Percentiles rank a stretch among this genome's conserved stretches.
Conservation (phyloP, 1,139 yeast genomes). For the Lodderomyces parapsilosis region DNA sequence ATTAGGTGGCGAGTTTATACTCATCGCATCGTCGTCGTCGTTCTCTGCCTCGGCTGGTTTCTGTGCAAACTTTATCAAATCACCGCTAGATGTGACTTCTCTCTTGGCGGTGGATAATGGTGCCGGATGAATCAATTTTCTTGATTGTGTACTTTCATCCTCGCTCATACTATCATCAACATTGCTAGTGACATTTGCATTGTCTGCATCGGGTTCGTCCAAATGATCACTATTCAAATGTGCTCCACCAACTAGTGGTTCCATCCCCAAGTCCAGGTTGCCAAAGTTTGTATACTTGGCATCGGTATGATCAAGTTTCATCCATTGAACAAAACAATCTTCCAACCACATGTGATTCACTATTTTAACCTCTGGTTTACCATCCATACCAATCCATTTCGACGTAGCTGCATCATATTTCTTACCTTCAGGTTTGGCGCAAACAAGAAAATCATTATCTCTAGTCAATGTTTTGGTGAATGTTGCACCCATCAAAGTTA, state of each 20-base stretch:
- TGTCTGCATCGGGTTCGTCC: slow-evolving; percentile 12
- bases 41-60: not conserved
- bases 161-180: slow-evolving; percentile 40
- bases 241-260: slow-evolving; percentile 52
- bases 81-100: slow-evolving; percentile 1
- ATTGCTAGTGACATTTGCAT: slow-evolving; percentile 9
- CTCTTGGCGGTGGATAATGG: slow-evolving; percentile 1
- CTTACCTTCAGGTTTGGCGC: slow-evolving; percentile 66
- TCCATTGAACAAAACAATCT: slow-evolving; percentile 68
- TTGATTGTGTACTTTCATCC: slow-evolving; percentile 18
- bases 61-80: not conserved
- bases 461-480: slow-evolving; percentile 70
- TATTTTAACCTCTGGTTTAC: slow-evolving; percentile 41
- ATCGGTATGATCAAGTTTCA: slow-evolving; percentile 40
- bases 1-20: not conserved
- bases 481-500: slow-evolving; percentile 69
- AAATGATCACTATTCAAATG: slow-evolving; percentile 37
- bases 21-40: not conserved
- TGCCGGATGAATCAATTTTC: not conserved
- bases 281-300: slow-evolving; percentile 51
- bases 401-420: slow-evolving; percentile 71
- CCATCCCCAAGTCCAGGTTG: slow-evolving; percentile 29
- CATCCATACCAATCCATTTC: slow-evolving; percentile 47
- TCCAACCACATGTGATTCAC: slow-evolving; percentile 93
- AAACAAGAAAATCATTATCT: slow-evolving; percentile 69